Conservation (phyloP, 805 yeast species). For the Saccharomycopsis amapae region DNA sequence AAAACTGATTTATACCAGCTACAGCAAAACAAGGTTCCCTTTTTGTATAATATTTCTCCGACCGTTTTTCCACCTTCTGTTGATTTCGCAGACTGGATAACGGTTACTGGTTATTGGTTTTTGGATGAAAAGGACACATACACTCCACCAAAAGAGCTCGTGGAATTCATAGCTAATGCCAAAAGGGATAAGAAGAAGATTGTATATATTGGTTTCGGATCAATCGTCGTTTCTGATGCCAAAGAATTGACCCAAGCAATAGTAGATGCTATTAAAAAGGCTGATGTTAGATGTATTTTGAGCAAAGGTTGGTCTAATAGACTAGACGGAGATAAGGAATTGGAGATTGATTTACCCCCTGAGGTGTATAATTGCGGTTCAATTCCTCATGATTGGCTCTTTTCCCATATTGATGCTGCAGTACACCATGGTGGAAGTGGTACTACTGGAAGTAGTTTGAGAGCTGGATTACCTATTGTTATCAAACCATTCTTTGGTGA, state of each 20-base stretch:
- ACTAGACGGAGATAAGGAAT: constrained; percentile 33
- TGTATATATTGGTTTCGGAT: constrained; percentile 93
- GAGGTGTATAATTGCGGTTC: constrained; percentile 64
- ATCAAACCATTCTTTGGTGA: constrained; percentile 96
- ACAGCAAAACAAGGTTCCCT: constrained; percentile 78
- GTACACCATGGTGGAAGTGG: constrained; percentile 98
- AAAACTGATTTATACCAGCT: constrained; percentile 63
- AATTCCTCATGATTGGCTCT: constrained; percentile 92
- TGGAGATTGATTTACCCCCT: constrained; percentile 49
- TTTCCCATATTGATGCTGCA: constrained; percentile 83
- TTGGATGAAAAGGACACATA: constrained; percentile 57
- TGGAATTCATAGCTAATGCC: constrained; percentile 58
- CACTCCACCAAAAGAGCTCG: constrained; percentile 52
- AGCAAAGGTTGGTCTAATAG: constrained; percentile 96
- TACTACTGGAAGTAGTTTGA: constrained; percentile 85
- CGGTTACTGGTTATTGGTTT: constrained; percentile 94
- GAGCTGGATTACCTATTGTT: constrained; percentile 83
- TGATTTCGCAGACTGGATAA: constrained; percentile 94
- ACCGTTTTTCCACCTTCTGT: constrained; percentile 85
- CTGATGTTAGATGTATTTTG: constrained; percentile 80
- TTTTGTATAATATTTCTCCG: constrained; percentile 84
- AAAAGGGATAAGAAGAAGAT: constrained; percentile 53
- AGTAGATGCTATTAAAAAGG: constrained; percentile 66
- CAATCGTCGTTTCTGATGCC: constrained; percentile 86
- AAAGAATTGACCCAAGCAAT: constrained; percentile 69